Evolutionary conservation across 495 filamentous ascomycete genomes (phyloP), one percentile per base, ranked within the genome.

Genomic region (Penicillium lagena): DNA sequence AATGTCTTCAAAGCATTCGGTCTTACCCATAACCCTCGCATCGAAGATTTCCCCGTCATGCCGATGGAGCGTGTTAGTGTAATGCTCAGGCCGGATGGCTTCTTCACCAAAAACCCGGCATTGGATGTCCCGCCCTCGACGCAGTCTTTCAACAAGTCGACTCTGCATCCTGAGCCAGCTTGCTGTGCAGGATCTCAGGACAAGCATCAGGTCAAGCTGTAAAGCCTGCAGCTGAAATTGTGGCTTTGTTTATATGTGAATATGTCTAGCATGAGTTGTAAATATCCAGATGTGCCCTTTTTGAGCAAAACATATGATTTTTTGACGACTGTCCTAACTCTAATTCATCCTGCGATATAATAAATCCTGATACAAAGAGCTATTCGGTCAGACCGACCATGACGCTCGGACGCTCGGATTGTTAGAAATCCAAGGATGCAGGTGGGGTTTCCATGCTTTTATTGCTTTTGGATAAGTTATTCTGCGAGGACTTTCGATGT

Each of bases 61-160:
- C 69, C 69, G 0, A 51, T 67, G 40, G 70, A 71, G 39, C 62
- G 58, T 8, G 57, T 70, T 27, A 67, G 63, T 36, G 76, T 54
- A 64, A 78, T 58, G 80, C 83, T 90, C 42, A 81, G 82, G 62
- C 84, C 85, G 7, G 77, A 76, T 40, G 82, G 85, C 9, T 89
- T 90, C 71, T 90, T 90, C 64, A 78, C 79, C 7, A 73, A 72
- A 67, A 90, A 89, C 52, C 86, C 85, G 0, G 82, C 82, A 7
- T 45, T 88, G 35, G 85, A 89, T 66, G 86, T 89, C 10, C 77
- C 68, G 1, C 55, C 56, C 7, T 67, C 62, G 1, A 45, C 29
- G 8, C 68, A 71, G 54, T 39, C 55, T 6, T 68, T 69, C 29
- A 71, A 71, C 50, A 42, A 63, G 50, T 69, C 64, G 9, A 64